Evolutionary conservation across 805 yeast genomes (phyloP), one percentile per base, ranked within the genome.

Genomic region (Ogataea pilisensis): DNA sequence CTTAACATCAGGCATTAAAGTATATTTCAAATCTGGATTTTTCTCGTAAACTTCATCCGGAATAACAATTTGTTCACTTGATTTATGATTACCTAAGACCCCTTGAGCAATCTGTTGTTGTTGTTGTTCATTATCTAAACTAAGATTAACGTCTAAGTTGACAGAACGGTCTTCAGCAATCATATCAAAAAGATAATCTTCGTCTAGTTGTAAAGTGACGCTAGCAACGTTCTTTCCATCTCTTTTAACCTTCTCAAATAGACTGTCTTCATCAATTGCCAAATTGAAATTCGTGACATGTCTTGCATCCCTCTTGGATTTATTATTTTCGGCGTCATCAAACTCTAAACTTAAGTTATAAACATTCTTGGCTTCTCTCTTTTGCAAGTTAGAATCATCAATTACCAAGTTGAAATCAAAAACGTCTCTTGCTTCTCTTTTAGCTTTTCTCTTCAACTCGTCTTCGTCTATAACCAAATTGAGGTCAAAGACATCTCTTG

Each of bases 1-100:
- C 20, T 43, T 38, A 17, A 43, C 54, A 18, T 58, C 53, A 7
- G 64, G 63, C 44, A 54, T 31, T 24, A 61, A 40, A 2, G 61
- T 47, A 35, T 42, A 42, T 30, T 54, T 43, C 16, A 48, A 27
- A n/a, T 46, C 36, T n/a, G 39, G 29, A 9, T 38, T 27, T 16
- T 39, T 31, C 31, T 37, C 35, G n/a, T 36, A 29, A 6, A 37
- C 34, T 4, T 16, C 34, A n/a, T 36, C 39, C 14, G 39, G 34
- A 21, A 35, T 20, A 19, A 35, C 32, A 19, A 35, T 26, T 3
- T 35, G 16, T 5, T 12, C 24, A 19, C 28, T 9, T 29, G 30
- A 8, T 7, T 29, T 14, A 16, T 29, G 12, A 14, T 7, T n/a
- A 14, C 32, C 18, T 17, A 35, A 27, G 19, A 22, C 11, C 19